Evolutionary conservation across 805 yeast genomes (phyloP), one percentile per base, ranked within the genome.

Genomic region (Nakazawaea wyomingensis): DNA sequence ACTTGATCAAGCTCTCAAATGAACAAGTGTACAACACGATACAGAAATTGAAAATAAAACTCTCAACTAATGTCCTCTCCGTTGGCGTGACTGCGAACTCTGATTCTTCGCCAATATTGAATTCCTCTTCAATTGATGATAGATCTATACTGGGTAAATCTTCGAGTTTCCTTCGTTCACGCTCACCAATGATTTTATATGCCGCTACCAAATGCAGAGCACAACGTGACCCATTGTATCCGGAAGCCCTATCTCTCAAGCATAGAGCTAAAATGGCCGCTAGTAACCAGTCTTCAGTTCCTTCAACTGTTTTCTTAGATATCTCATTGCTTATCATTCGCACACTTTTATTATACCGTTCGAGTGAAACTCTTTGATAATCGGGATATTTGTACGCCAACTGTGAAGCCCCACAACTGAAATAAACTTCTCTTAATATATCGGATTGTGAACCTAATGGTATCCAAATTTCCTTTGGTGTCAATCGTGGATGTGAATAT

Each of bases 31-130:
- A 58, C 4, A 72, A 48, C 4, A 65, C 56, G 7, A 66, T 59
- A 6, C 71, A 57, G 46, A 66, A 71, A 44, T 66, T 69, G 53
- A 65, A 68, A 3, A 71, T 50, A 46, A 69, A 72, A 30, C 74
- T 69, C 41, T 72, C 78, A 18, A 68, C 44, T 36, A 69, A 59
- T 51, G 69, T 67, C 36, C 70, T 54, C 45, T 66, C 69, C 30
- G 45, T 47, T 1, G 57, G 53, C 11, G 48, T 44, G 26, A 48
- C 42, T 2, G 9, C 34, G 37, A 39, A 38, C 11, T 27, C 11
- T 11, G 30, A 17, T 3, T 28, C 38, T 10, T 14, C 14, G 5
- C 14, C 20, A 13, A 27, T n/a, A 8, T 26, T 22, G 11, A 34
- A 18, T 21, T 18, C 32, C 10, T 35, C 19, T 10, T 24, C 34